Conservation (phyloP, 2,329 filamentous ascomycete genomes). For the Fusarium lyarnte region DNA sequence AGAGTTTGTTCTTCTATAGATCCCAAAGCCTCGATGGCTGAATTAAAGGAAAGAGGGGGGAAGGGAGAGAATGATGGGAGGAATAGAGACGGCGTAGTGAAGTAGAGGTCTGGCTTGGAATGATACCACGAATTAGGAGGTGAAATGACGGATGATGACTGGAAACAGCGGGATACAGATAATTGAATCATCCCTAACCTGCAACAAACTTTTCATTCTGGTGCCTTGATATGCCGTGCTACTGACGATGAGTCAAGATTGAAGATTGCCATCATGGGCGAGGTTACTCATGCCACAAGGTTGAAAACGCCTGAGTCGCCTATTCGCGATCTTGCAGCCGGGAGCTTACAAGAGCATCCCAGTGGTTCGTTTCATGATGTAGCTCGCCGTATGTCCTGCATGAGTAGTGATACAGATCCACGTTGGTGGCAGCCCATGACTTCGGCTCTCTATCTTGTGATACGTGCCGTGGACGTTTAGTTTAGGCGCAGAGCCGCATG, state of each 20-base stretch:
- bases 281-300: not conserved
- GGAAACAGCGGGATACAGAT: constrained; percentile 14
- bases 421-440: not conserved
- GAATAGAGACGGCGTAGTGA: not conserved
- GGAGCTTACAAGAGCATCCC: not conserved
- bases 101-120: constrained; percentile 34
- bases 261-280: not conserved
- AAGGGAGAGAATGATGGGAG: not conserved
- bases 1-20: constrained; percentile 22
- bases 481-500: constrained; percentile 5
- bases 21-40: constrained; percentile 34
- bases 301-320: not conserved
- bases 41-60: constrained; percentile 1
- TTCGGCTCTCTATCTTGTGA: constrained; percentile 7
- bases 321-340: not conserved
- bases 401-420: not conserved
- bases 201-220: not conserved
- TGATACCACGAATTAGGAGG: constrained; percentile 45
- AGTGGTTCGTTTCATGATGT: constrained; percentile 7
- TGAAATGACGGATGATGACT: constrained; percentile 21
- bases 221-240: not conserved
- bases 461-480: constrained; percentile 1
- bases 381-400: constrained; percentile 3
- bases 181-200: constrained; percentile 12
- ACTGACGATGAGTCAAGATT: not conserved